A percentile compares a stretch with the other conserved stretches of the same genome.
Evolutionary conservation across 2,329 filamentous ascomycete genomes (phyloP).

Genomic region (Alternaria solani): DNA sequence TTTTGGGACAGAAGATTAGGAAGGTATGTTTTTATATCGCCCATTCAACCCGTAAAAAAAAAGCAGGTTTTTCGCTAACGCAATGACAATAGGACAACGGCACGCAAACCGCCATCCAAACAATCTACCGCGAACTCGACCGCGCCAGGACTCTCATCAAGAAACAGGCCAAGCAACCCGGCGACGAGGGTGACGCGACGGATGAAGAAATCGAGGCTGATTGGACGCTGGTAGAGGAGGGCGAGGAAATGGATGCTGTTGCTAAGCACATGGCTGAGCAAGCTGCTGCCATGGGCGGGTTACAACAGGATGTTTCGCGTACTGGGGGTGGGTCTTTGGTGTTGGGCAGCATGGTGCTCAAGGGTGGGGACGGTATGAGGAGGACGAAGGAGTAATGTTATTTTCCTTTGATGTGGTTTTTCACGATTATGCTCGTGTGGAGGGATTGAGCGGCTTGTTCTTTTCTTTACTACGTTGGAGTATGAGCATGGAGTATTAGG

Average conservation of each 20-base stretch:
- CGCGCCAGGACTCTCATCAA: constrained; percentile 87
- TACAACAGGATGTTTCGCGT: no score
- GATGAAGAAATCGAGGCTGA: constrained; percentile 79
- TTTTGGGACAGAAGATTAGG: constrained; percentile 86
- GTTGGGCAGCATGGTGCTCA: constrained; percentile 45
- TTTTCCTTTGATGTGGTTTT: no score
- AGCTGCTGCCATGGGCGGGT: constrained; percentile 9
- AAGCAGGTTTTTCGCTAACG: constrained; percentile 16
- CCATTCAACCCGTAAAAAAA: no score
- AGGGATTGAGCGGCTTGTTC: constrained; percentile 20
- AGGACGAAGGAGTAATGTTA: background rate
- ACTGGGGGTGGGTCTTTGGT: constrained; percentile 33
- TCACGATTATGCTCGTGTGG: background rate
- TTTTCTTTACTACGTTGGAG: background rate
- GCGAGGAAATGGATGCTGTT: constrained; percentile 48
- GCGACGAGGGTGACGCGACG: constrained; percentile 45
- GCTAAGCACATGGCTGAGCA: constrained; percentile 31
- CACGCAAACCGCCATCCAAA: constrained; percentile 88
- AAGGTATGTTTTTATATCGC: constrained; percentile 63
- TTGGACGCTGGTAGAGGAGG: constrained; percentile 86
- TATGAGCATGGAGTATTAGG: background rate
- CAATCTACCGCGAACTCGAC: constrained; percentile 92
- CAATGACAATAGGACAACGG: constrained; percentile 74
- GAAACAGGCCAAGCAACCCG: constrained; percentile 53
- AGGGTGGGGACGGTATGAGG: constrained; percentile 19